Base-by-base conservation (phyloP, 805 yeast species). In the Candida morakotiae region DNA sequence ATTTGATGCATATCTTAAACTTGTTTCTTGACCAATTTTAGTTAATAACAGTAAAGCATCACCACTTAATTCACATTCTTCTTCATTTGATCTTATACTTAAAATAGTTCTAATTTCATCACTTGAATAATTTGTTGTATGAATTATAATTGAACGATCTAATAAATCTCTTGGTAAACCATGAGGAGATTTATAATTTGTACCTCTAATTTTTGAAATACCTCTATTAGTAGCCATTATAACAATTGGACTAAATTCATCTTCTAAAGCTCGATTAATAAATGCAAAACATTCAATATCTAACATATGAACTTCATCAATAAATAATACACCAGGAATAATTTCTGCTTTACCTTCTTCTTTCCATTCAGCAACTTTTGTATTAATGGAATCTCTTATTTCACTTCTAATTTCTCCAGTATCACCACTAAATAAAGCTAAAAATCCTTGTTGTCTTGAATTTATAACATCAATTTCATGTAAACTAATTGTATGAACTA, bases 161-260 rank as follows among this genome's bases (percentile, higher is more conserved):
- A 93, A 79, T 52, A 93, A 71, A 69, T 93, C 99, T 42, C 85
- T 73, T 29, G 99, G 98, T 41, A 93, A 71, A n/a, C 99, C 99
- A 60, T 93, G 99, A 16, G 98, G 96, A 1, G 96, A 83, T 62
- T 82, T 84, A 67, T 87, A 87, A 55, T 79, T 82, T 21, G 98
- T 87, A 36, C 99, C 98, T 54, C 96, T 78, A 17, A 96, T 88
- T 43, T 77, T 81, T n/a, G 96, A 77, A 41, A 91, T 74, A 37
- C 99, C 99, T 60, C 97, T 77, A 67, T 93, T 93, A 18, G 99
- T 89, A 31, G 99, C 99, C 94, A 93, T 86, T 46, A 93, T 85
- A 28, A 93, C 96, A 55, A 93, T 87, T 25, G 99, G 99, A 11
- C 98, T 86, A 60, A 93, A 83, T 44, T 88, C 95, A 53, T 88